Conservation (phyloP, 2,329 filamentous ascomycete species). For the Cladosporium oxysporum region DNA sequence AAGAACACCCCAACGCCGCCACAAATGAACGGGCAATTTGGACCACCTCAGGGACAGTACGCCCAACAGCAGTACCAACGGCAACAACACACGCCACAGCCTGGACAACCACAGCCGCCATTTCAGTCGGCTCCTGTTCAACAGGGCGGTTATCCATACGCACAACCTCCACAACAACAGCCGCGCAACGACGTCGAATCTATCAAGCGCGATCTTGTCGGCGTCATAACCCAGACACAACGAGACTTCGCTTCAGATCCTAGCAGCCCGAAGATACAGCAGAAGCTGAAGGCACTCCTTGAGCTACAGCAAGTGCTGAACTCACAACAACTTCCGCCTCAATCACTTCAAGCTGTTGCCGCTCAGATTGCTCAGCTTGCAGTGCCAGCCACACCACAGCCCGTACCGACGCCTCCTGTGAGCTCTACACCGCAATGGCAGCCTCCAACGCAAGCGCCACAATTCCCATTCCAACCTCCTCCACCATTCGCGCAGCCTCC, state of each 20-base stretch:
- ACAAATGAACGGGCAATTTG: slow-evolving; percentile 47
- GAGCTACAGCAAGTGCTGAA: slow-evolving; percentile 81
- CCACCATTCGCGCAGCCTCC: slow-evolving; percentile 34
- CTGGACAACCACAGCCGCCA: slow-evolving; percentile 9
- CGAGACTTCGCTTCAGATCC: slow-evolving; percentile 74
- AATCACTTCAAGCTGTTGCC: slow-evolving; percentile 74
- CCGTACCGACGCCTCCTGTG: slow-evolving; percentile 25
- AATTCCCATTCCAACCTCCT: slow-evolving; percentile 33
- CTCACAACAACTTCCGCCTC: slow-evolving; percentile 63
- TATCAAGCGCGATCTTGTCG: slow-evolving; percentile 80
- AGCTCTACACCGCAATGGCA: slow-evolving; percentile 34
- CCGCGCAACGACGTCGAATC: slow-evolving; percentile 51
- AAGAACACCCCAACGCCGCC: slow-evolving; percentile 76
- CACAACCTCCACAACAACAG: slow-evolving; percentile 26
- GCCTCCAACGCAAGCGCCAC: slow-evolving; percentile 26
- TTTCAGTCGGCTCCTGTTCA: slow-evolving; percentile 29
- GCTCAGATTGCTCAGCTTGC: slow-evolving; percentile 59
- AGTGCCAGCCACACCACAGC: slow-evolving; percentile 31
- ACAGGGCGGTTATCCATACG: slow-evolving; percentile 26
- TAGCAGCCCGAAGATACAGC: slow-evolving; percentile 73
- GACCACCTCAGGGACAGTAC: slow-evolving; percentile 33
- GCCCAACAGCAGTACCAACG: slow-evolving; percentile 22
- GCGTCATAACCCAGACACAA: slow-evolving; percentile 72
- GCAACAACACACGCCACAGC: slow-evolving; percentile 32
- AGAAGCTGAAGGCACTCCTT: slow-evolving; percentile 79